Evolutionary conservation across 2,329 filamentous ascomycete species (phyloP).

Genomic region (Amauroascus verrucosus): DNA sequence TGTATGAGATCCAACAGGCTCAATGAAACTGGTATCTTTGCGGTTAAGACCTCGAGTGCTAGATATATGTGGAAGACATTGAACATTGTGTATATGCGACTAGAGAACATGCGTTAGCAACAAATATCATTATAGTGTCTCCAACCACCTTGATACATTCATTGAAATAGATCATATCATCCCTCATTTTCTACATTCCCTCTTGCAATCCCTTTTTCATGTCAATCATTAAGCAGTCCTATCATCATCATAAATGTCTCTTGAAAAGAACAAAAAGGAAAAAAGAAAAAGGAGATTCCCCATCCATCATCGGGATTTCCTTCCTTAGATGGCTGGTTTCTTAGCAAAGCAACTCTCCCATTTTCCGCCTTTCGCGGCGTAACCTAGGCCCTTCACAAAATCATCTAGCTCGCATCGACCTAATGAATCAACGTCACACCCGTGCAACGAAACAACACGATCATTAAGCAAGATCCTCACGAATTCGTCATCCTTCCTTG

Average conservation of each 20-base stretch:
- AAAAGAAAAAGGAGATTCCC: neutral
- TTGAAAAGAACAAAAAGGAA: neutral
- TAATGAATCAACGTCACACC: constrained; percentile 57
- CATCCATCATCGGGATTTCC: neutral
- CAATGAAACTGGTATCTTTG: too few relatives aligned
- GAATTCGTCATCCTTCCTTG: constrained; percentile 47
- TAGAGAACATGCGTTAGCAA: too few relatives aligned
- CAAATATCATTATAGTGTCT: too few relatives aligned
- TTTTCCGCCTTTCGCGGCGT: constrained; percentile 59
- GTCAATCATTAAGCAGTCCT: neutral
- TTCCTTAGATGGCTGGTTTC: neutral
- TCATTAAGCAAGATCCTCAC: constrained; percentile 79
- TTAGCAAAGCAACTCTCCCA: constrained; percentile 55
- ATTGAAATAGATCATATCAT: neutral
- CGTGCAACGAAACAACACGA: constrained; percentile 60
- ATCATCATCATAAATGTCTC: neutral
- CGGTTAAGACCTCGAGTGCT: too few relatives aligned
- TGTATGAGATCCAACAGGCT: too few relatives aligned
- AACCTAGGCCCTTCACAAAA: constrained; percentile 66
- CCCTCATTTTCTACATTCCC: neutral
- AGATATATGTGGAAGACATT: neutral
- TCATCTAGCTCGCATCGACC: constrained; percentile 60
- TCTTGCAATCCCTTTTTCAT: neutral
- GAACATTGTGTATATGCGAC: neutral
- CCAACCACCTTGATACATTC: neutral